Percentiles rank a stretch among this genome's conserved stretches.
phyloP scores from a whole-genome alignment of 768 basidiomycete genomes.

The Agaricus subrufescens region DNA sequence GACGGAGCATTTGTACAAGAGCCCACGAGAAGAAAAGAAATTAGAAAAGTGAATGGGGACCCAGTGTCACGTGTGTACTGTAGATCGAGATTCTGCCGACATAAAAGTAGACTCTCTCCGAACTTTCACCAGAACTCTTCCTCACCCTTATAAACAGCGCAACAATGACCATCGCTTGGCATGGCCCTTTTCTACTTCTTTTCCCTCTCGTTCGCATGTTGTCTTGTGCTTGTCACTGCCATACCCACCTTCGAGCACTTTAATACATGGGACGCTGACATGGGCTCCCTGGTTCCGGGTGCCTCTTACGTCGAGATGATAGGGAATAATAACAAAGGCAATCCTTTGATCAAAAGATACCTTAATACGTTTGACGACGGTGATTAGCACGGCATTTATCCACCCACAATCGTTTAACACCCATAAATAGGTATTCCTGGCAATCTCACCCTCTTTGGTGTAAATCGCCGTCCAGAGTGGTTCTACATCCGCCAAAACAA shows the following conservation, averaged over 20 bases:
- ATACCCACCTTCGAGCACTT: slow-evolving; percentile 42
- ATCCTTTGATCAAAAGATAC: slow-evolving; percentile 1
- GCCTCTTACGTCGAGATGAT: slow-evolving; percentile 36
- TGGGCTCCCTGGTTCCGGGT: slow-evolving; percentile 37
- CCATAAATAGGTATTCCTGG: slow-evolving; percentile 37
- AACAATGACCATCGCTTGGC: not conserved
- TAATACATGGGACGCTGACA: slow-evolving; percentile 25
- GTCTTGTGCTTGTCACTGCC: slow-evolving; percentile 21
- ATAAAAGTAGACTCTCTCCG: not conserved
- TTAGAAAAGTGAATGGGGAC: not conserved
- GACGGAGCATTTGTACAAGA: slow-evolving; percentile 3
- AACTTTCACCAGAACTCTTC: not conserved
- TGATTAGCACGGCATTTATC: not conserved
- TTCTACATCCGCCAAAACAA: slow-evolving; percentile 52
- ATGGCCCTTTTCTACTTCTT: slow-evolving; percentile 15
- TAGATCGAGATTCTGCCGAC: not conserved
- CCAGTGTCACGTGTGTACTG: not conserved
- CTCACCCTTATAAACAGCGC: too few species aligned
- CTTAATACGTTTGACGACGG: slow-evolving; percentile 11
- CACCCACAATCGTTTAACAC: slow-evolving; percentile 23
- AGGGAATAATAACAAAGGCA: slow-evolving; percentile 6
- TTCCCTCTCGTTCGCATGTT: slow-evolving; percentile 18
- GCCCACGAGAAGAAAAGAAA: not conserved
- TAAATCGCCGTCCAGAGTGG: slow-evolving; percentile 32
- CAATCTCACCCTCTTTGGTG: slow-evolving; percentile 39